Base-by-base conservation (phyloP, 2,329 filamentous ascomycete genomes). In the Stagonosporopsis cucurbitacearum region DNA sequence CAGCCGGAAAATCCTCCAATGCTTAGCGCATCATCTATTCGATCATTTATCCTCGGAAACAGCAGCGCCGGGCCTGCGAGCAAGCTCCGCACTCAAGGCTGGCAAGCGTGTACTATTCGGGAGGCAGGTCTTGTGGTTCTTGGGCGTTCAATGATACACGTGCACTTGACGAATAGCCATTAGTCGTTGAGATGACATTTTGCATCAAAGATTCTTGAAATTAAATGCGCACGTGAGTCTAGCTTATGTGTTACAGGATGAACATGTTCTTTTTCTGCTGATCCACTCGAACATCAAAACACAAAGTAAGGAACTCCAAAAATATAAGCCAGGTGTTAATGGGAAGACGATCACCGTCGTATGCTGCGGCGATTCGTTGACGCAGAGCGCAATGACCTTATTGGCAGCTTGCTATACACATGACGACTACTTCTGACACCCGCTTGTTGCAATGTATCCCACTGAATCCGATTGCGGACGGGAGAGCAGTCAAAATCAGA, bases 351-450 rank as follows among this genome's bases (percentile, higher is more conserved):
- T 67, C 55, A 71, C n/a, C 66, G 60, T 30, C 54, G 54, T 25
- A 69, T 50, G 40, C 52, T 66, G n/a, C 67, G 66, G 22, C 66
- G 17, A 15, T 46, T 47, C 3, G 30, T n/a, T 4, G 15, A 50
- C 15, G 32, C 15, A 7, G 22, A 11, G 6, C 48, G n/a, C 4
- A 37, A 26, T 8, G 37, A 40, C 7, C 44, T 51, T 2, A 23
- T 23, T 12, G 7, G 36, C 28, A n/a, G 6, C 22, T 28, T 32
- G 1, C 23, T 23, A 23, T 54, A 54, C 8, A 35, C 49, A 7
- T 55, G 54, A 13, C 55, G 63, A 52, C 69, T 69, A 56, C 66
- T 71, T 9, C 67, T 61, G 0, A 69, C 63, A 22, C 69, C 70
- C 19, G 58, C 36, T n/a, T 49, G 59, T 37, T 65, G 57, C 40